phyloP scores from a whole-genome alignment of 257 asterid genomes.

The Fraxinus excelsior region DNA sequence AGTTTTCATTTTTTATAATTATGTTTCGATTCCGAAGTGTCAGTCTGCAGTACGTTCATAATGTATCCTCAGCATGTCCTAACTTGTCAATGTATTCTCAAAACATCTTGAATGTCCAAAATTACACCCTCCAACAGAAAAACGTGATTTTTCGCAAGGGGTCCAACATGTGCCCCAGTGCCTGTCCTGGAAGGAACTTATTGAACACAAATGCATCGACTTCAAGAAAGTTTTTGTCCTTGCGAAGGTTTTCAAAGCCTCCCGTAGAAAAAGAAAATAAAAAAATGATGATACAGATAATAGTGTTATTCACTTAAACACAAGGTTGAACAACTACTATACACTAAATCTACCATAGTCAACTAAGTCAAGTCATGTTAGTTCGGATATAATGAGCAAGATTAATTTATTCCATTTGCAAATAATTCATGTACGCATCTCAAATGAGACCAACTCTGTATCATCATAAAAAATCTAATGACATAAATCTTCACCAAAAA shows the following conservation, averaged over 20 bases:
- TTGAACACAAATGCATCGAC: no score
- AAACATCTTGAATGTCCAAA: neutral
- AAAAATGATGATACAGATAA: no score
- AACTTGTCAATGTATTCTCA: neutral
- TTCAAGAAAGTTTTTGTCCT: neutral
- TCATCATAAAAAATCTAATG: neutral
- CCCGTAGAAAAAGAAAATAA: neutral
- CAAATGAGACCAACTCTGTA: neutral
- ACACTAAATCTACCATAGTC: no score
- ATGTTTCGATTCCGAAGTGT: no score
- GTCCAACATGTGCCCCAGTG: neutral
- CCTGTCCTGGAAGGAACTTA: neutral
- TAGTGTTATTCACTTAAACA: neutral
- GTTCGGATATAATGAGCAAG: no score
- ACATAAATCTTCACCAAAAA: neutral
- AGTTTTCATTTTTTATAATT: no score
- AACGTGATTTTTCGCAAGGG: neutral
- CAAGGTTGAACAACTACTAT: no score
- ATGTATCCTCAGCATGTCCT: neutral
- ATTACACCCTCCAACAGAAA: no score
- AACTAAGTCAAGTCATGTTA: no score
- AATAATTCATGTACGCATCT: neutral
- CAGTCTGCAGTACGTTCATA: no score
- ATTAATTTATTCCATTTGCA: neutral
- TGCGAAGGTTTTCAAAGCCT: neutral